Evolutionary conservation across 2,329 filamentous ascomycete species (phyloP).

Genomic region (Graphiopsis chlorocephala): DNA sequence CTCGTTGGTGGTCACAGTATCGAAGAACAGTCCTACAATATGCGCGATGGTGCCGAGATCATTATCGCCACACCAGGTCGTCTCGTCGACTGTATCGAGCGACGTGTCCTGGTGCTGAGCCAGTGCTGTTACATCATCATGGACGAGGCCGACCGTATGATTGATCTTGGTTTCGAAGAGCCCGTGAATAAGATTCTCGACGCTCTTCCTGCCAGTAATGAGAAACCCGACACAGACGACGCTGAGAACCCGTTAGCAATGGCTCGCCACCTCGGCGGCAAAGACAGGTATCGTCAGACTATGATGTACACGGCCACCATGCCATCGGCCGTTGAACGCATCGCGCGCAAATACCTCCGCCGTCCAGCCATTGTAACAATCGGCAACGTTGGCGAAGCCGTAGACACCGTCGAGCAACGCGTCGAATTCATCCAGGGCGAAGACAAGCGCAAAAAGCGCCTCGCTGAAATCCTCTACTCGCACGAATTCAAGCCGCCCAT

Average conservation of each 20-base stretch:
- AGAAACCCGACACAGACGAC: slow-evolving; percentile 91
- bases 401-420: slow-evolving; percentile 95
- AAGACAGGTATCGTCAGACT: slow-evolving; percentile 85
- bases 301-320: slow-evolving; percentile 99
- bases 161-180: slow-evolving; percentile 96
- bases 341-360: slow-evolving; percentile 94
- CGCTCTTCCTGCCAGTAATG: slow-evolving; percentile 84
- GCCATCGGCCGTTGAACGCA: slow-evolving; percentile 86
- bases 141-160: slow-evolving; percentile 99
- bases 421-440: slow-evolving; percentile 89
- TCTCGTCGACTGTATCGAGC: slow-evolving; percentile 94
- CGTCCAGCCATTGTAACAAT: slow-evolving; percentile 92
- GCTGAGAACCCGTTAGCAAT: slow-evolving; percentile 86
- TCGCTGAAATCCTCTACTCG: slow-evolving; percentile 83
- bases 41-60: slow-evolving; percentile 92
- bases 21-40: slow-evolving; percentile 86
- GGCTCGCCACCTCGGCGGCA: slow-evolving; percentile 71
- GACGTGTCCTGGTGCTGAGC: slow-evolving; percentile 83
- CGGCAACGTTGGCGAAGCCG: slow-evolving; percentile 89
- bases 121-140: slow-evolving; percentile 99
- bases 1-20: slow-evolving; percentile 96
- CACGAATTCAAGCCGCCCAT: slow-evolving; percentile 82
- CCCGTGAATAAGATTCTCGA: slow-evolving; percentile 97
- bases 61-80: slow-evolving; percentile 98
- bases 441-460: slow-evolving; percentile 93